Evolutionary conservation across 2,329 filamentous ascomycete genomes (phyloP), one percentile per base, ranked within the genome.

Genomic region (Colletotrichum sublineola): DNA sequence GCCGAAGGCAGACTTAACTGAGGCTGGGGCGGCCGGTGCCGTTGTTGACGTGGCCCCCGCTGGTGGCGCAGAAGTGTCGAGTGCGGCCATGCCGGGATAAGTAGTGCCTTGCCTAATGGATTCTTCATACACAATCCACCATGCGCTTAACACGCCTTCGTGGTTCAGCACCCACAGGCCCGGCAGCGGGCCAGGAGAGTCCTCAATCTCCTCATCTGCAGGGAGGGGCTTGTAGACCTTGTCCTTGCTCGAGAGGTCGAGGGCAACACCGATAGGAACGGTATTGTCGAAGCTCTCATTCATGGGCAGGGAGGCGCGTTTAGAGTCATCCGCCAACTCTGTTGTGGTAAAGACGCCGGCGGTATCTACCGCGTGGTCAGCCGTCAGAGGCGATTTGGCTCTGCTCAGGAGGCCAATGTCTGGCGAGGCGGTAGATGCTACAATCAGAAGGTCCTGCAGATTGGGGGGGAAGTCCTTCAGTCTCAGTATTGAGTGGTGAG

Each of bases 81-180:
- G 70, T 40, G 77, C 65, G 29, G 87, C 84, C 74, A 98, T 85
- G 5, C 93, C 93, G 52, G 92, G 88, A 80, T 95, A 98, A 0
- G 90, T 89, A 8, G 89, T 90, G 4, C 91, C 91, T 76, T 92
- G 86, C 71, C 92, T 90, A 73, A 99, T 91, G 2, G 96, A 95
- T 53, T 97, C 94, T 46, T 93, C 90, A 82, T 98, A 98, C 29
- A 98, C 89, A 55, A 98, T 83, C 94, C 96, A 98, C 95, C 96
- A 99, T 15, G 91, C 88, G 57, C 90, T 91, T 20, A 99, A 85
- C 12, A 97, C 84, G 75, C 96, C 96, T 78, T 98, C 94, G 75
- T 97, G 92, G 73, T 97, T 98, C 20, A 99, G 85, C 40, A 94
- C 88, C 87, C 96, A 92, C 53, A 97, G 86, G 14, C 92, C 94